Evolutionary conservation across 169 alveolate genomes (phyloP).

Genomic region (Cryptosporidium andersoni): DNA sequence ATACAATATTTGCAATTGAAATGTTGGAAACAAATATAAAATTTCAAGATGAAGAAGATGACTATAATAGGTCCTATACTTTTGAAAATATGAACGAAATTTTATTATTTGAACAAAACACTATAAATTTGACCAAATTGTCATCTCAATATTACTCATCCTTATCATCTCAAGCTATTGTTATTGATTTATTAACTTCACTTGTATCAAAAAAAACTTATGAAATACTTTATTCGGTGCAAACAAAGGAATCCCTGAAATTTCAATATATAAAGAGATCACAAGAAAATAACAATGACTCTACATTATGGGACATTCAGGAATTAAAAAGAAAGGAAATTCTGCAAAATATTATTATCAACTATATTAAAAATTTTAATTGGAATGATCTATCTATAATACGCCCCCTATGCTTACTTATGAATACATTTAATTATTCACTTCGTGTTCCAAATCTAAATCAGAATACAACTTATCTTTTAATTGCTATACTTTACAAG

Average conservation of each 20-base stretch:
- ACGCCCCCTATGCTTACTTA: background rate
- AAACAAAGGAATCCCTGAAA: background rate
- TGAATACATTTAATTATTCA: conserved; percentile 48
- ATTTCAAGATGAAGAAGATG: background rate
- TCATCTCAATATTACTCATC: conserved; percentile 23
- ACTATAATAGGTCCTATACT: background rate
- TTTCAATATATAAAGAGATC: background rate
- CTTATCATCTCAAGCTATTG: conserved; percentile 56
- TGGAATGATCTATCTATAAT: conserved; percentile 19
- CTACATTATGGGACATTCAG: background rate
- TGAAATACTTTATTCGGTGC: background rate
- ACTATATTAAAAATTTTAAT: conserved; percentile 13
- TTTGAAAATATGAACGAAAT: conserved; percentile 13
- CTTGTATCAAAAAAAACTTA: conserved; percentile 30
- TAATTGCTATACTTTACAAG: conserved; percentile 24
- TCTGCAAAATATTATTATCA: conserved; percentile 19
- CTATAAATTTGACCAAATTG: too few relatives aligned
- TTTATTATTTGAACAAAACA: background rate
- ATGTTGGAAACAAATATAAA: background rate
- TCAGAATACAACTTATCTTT: conserved; percentile 14
- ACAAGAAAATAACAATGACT: conserved; percentile 7
- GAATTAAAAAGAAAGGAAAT: conserved; percentile 36
- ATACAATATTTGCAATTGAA: background rate
- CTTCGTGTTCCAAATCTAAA: conserved; percentile 39
- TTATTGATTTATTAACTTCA: conserved; percentile 44